Evolutionary conservation across 805 yeast species (phyloP), one percentile per base, ranked within the genome.

Genomic region (Teunomyces funiuensis): DNA sequence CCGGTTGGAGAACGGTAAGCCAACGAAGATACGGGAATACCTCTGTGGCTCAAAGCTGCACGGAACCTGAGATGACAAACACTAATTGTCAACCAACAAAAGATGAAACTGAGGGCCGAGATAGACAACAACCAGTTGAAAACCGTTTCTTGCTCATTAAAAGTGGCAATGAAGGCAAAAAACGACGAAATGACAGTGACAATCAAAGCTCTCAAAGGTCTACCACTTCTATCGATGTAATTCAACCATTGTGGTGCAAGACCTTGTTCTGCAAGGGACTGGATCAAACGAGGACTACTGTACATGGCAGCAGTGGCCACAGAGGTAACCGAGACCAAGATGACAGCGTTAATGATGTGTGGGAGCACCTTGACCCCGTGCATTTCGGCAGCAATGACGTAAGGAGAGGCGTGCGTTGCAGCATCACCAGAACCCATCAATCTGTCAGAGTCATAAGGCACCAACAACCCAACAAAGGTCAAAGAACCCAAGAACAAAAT

Each of bases 391-490:
- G 64, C 63, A 48, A 59, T 44, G 13, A 59, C 64, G 28, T 54
- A 59, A 4, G 64, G 63, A 7, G 64, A 59, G 6, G 61, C 54
- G 28, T 51, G 47, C 31, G 60, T 44, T 26, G 53, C 44, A n/a
- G 42, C 39, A 2, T 50, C 46, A 15, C 49, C 52, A 4, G 64
- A 45, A 13, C 73, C 71, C 67, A 68, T 54, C 36, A 68, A 63
- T 33, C 54, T 43, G 25, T 47, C 58, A 16, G 66, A 59, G 45
- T 46, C 55, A 38, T 58, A 48, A 6, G 74, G 74, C 26, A 68
- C 74, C 43, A 68, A 58, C 42, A 68, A 60, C 4, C 73, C 73
- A 31, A 60, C 65, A 23, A 60, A 45, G 11, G 41, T 10, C 47
- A 60, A 51, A 6, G 63, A 46, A 13, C 65, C 64, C 51, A 59